These are phyloP conservation scores for Pichia californica DNA, from an alignment of 805 yeast genomes.

Conservation along the genomic window DNA sequence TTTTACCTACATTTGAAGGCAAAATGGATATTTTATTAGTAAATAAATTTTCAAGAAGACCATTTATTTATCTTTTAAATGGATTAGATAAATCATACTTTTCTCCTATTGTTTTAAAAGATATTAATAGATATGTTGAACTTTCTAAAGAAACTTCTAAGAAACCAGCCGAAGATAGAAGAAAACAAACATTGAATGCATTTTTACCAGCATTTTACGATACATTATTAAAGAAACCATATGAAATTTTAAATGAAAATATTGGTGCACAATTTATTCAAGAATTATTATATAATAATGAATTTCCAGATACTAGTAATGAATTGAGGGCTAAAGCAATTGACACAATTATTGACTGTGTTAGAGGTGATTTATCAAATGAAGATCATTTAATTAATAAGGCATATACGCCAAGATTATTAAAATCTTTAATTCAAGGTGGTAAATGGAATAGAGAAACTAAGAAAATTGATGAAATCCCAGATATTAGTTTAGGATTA, in stretches of 20 bases:
- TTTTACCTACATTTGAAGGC: slow-evolving; percentile 51
- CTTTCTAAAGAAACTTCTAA: slow-evolving; percentile 68
- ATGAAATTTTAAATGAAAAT: slow-evolving; percentile 54
- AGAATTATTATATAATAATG: slow-evolving; percentile 58
- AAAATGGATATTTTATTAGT: slow-evolving; percentile 47
- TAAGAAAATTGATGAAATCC: slow-evolving; percentile 41
- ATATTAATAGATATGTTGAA: slow-evolving; percentile 53
- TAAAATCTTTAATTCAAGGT: slow-evolving; percentile 75
- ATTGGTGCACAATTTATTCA: slow-evolving; percentile 78
- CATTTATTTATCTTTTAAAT: slow-evolving; percentile 70
- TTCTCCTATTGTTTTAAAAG: slow-evolving; percentile 58
- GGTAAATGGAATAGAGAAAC: slow-evolving; percentile 73
- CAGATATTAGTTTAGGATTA: slow-evolving; percentile 43
- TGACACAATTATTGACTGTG: slow-evolving; percentile 47
- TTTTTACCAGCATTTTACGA: slow-evolving; percentile 63
- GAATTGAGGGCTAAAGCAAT: slow-evolving; percentile 40
- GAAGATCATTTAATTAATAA: slow-evolving; percentile 63
- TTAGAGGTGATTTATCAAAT: slow-evolving; percentile 60
- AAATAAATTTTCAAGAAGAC: slow-evolving; percentile 82
- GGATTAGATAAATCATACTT: slow-evolving; percentile 81
- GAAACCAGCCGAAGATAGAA: slow-evolving; percentile 74
- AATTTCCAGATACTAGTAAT: slow-evolving; percentile 27
- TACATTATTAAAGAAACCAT: slow-evolving; percentile 44
- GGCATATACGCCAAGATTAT: slow-evolving; percentile 67
- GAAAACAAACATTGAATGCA: slow-evolving; percentile 56